Percentiles rank a stretch among this genome's conserved stretches.
Conservation (phyloP, 352 stramenopile species). For the Pythium dissotocum region DNA sequence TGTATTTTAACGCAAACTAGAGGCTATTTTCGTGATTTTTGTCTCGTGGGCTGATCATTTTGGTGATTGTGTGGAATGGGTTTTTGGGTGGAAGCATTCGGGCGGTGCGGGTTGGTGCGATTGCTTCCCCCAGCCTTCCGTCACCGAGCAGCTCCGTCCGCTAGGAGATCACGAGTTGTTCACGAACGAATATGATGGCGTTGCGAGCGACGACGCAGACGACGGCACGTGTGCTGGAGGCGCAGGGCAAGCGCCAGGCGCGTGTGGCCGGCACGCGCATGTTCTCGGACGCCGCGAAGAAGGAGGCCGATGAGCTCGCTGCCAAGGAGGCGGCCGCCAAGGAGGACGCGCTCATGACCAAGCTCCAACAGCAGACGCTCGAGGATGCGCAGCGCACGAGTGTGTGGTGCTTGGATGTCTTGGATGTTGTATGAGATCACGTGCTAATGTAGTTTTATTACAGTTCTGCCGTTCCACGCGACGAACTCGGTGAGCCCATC, state of each 20-base stretch:
- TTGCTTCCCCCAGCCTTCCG: slow-evolving; percentile 8
- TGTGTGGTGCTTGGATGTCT: slow-evolving; percentile 24
- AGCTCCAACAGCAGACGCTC: slow-evolving; percentile 43
- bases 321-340: slow-evolving; percentile 40
- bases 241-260: slow-evolving; percentile 23
- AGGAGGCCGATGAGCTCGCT: slow-evolving; percentile 42
- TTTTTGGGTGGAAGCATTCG: slow-evolving; percentile 29
- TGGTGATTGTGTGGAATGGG: slow-evolving; percentile 5
- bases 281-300: slow-evolving; percentile 47
- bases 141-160: slow-evolving; percentile 10
- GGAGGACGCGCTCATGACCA: slow-evolving; percentile 50
- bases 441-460: background rate
- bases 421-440: background rate
- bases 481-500: slow-evolving; percentile 43
- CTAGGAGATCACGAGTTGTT: slow-evolving; percentile 7
- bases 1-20: slow-evolving; percentile 16
- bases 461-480: slow-evolving; percentile 71
- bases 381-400: slow-evolving; percentile 54
- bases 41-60: background rate
- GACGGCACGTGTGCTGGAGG: slow-evolving; percentile 25
- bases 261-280: slow-evolving; percentile 27
- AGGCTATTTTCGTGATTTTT: slow-evolving; percentile 12
- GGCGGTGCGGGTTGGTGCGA: slow-evolving; percentile 16
- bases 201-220: slow-evolving; percentile 30
- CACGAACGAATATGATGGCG: slow-evolving; percentile 22